Conservation (phyloP, 2,329 filamentous ascomycete species). For the Bertia moriformis region DNA sequence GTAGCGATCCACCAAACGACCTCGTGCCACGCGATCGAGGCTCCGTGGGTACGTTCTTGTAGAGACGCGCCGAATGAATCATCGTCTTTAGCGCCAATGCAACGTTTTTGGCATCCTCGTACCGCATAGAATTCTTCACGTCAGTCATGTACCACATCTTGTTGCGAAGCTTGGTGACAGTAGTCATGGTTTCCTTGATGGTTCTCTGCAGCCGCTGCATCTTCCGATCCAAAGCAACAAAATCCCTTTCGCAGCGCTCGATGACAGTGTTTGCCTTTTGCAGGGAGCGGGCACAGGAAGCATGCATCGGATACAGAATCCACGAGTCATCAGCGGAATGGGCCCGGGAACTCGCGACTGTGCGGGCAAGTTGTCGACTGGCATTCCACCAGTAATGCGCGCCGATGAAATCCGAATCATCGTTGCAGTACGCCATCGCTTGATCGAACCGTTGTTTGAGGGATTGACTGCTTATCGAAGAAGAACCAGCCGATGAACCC, state of each 20-base stretch:
- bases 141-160: constrained; percentile 57
- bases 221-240: constrained; percentile 32
- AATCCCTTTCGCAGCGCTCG: constrained; percentile 11
- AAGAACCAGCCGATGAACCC: constrained; percentile 6
- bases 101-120: constrained; percentile 45
- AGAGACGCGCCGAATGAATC: constrained; percentile 18
- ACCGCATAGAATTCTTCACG: constrained; percentile 42
- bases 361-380: constrained; percentile 22
- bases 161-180: constrained; percentile 34
- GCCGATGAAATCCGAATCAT: background rate
- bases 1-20: constrained; percentile 12
- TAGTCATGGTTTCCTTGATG: constrained; percentile 29
- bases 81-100: constrained; percentile 45
- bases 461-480: constrained; percentile 24
- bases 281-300: background rate
- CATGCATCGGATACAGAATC: background rate
- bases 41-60: constrained; percentile 2
- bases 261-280: background rate
- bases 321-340: constrained; percentile 28
- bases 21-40: constrained; percentile 8
- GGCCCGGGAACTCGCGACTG: constrained; percentile 31
- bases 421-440: constrained; percentile 6
- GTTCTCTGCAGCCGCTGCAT: constrained; percentile 28
- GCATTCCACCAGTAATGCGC: constrained; percentile 28
- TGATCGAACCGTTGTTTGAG: constrained; percentile 13